Base-by-base conservation (phyloP, 768 basidiomycete genomes). In the Kwoniella europaea region DNA sequence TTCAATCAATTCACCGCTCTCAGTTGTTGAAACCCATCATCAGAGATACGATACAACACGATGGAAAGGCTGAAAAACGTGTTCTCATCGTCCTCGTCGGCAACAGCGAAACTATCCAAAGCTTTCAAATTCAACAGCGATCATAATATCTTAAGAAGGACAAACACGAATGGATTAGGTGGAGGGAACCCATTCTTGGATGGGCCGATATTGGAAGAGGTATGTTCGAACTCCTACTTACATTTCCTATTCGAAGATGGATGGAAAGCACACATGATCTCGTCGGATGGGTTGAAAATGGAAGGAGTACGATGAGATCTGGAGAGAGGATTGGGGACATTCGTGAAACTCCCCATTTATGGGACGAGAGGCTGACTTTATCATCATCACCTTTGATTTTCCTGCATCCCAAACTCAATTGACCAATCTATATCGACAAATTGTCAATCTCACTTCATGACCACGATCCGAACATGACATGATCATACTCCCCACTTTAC, bases 141-240 rank as follows among this genome's bases (percentile, higher is more conserved):
- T 5, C 69, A 65, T 18, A 73, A 72, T 42, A 76, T 79, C 16
- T 43, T 79, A 27, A 54, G 60, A 16, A 63, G 63, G 27, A 52
- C 55, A 6, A 59, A 63, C 7, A 63, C 72, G 16, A 65, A 65
- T 44, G 67, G 57, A 41, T 15, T 63, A 43, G 57, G 61, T 16
- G 61, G 46, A 29, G 58, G 72, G n/a, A 71, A 80, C 41, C 79
- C 77, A 12, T 81, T 81, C 59, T 24, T 66, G 18, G 78, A 79
- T 71, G 77, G 79, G 10, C 79, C 77, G 41, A 63, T 44, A 6
- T 63, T 74, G 6, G 77, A 77, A 67, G 76, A 81, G 70, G 78
- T 79, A 67, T 70, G 79, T 74, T 4, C 35, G 35, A 35, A 35
- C 7, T 35, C 35, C 35, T 35, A 35, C 6, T 35, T 7, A 35